Evolutionary conservation across 129 eudicot genomes (phyloP), one percentile per base, ranked within the genome.

Genomic region (carrot (Daucus carota)): DNA sequence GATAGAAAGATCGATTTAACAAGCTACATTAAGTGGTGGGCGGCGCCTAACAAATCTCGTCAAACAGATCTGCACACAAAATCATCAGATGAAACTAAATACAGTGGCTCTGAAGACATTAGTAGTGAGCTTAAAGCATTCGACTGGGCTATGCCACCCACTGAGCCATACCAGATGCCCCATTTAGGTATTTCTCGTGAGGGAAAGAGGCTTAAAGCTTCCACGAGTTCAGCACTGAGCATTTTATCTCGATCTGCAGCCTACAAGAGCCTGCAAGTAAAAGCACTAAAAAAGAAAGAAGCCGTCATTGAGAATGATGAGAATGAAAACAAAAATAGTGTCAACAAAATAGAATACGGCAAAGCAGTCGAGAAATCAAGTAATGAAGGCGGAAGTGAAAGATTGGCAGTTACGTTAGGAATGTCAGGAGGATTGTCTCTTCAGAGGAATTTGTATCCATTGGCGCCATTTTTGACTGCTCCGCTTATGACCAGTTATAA

Each of bases 21-120:
- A 77, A 86, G 81, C 65, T 84, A 87, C 85, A 89, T 94, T 57
- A 94, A 94, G 80, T 94, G 99, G 99, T 94, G 99, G 97, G 92
- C 89, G 97, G 92, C 89, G 15, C 83, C 87, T 44, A 84, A 82
- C 82, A 91, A 86, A 78, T 75, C 87, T 79, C 84, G 90, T 57
- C 88, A 83, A 43, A 20, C 82, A 42, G 97, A 91, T 75, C 74
- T 86, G 45, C 87, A 80, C 50, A 73, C 75, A 34, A 87, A 81
- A 84, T 86, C 92, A 45, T 84, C 85, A 20, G 95, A 88, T 26
- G 93, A 87, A 74, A 70, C 86, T 65, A 89, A 81, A 72, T 78
- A 73, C 66, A 82, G 78, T 66, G 74, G 84, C 72, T 52, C 89
- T 15, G 96, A 94, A 71, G 93, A 91, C 80, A 80, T 79, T 72